Base-by-base conservation (phyloP, 306 rosid species). In the Sophora flavescens region DNA sequence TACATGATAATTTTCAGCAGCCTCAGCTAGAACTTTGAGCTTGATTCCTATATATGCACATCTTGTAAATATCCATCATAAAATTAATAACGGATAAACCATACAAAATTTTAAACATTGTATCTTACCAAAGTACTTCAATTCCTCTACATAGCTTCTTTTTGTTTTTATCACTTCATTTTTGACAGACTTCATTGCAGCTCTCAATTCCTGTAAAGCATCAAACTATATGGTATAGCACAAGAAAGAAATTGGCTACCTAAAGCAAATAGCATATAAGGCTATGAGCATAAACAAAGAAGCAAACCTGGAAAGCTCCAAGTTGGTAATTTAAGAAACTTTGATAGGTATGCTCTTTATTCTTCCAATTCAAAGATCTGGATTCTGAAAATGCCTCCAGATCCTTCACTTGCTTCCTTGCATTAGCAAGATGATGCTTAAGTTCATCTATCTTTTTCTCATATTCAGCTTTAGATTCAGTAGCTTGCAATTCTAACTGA, bases 11-110 rank as follows among this genome's bases (percentile, higher is more conserved):
- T 91, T 93, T 73, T 86, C 90, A 50, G 99, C 98, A 45, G 93
- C 99, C 84, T 96, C 97, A 33, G 93, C 90, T 68, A 96, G 80
- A 84, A 87, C 93, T 86, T 73, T 91, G 81, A 95, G 91, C 90
- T 87, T 95, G 70, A 12, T 64, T 16, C 91, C 97, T 95, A 45
- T 66, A 56, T 39, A 60, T 50, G 57, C 28, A 53, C 71, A 65
- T 58, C 50, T 76, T 54, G 78, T 80, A 44, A 65, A 74, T 77
- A 62, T 17, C 17, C 18, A 63, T 70, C 59, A 78, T 48, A 74
- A 26, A 80, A 68, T 70, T 53, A 32, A 47, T 58, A 14, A 28
- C 38, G 32, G 38, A 73, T 44, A 47, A 70, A 81, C 42, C 39
- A 65, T 36, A 36, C 41, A 61, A 61, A 76, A 18, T 30, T 60